Evolutionary conservation across 768 basidiomycete genomes (phyloP), one percentile per base, ranked within the genome.

Genomic region (Collybia sordida): DNA sequence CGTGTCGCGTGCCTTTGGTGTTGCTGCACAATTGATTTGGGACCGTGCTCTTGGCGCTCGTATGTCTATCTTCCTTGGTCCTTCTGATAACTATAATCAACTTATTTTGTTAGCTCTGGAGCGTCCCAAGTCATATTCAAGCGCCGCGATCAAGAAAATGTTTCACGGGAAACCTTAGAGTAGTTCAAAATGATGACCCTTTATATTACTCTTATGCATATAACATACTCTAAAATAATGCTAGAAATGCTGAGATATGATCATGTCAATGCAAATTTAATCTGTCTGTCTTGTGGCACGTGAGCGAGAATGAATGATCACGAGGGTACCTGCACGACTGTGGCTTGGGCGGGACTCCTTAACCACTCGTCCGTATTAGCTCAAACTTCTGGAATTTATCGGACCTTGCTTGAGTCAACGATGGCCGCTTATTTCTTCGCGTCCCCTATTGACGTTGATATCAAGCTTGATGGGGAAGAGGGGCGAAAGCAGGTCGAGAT

Each of bases 401-500:
- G n/a, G n/a, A n/a, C n/a, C n/a, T n/a, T 31, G 11, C 11, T 31
- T 31, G 9, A 14, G 43, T 28, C 34, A 36, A 17, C 52, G 42
- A 90, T 90, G 88, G 87, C 94, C 40, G 85, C 89, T 2, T 95
- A 90, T 70, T 96, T 97, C 77, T 97, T 97, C 65, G 80, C 86
- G 41, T 88, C 88, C 6, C 90, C 93, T 2, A 83, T 98, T 53
- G 95, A 98, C 61, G 79, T 98, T 14, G 93, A 97, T 64, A 72
- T 99, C 63, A 87, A 87, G 62, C 79, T 98, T 25, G 85, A 90
- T 41, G 88, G 83, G 28, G 94, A 98, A 64, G 91, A 97, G 28
- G 72, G 82, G 39, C 78, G 95, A 54, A 94, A 93, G 67, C 87
- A 90, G 56, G 85, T 96, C 2, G 96, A 98, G 40, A 78, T 88